Evolutionary conservation across 2,329 filamentous ascomycete genomes (phyloP).

Genomic region (Trichoderma sp.): DNA sequence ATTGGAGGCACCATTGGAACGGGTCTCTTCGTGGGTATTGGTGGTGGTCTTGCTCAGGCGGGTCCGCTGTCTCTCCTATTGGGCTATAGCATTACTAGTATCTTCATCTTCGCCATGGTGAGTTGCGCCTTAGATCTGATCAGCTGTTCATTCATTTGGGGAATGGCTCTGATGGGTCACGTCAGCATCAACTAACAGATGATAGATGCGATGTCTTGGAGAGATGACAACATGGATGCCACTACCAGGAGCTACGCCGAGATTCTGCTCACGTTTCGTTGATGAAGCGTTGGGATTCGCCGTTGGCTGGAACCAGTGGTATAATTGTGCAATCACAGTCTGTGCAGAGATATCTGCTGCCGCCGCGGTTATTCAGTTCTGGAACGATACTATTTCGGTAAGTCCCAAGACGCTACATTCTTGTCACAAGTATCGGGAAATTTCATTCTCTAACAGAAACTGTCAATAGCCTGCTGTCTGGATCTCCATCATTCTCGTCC

Average conservation of each 20-base stretch:
- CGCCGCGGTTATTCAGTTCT: conserved; percentile 48
- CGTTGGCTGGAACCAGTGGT: conserved; percentile 55
- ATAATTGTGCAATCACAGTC: conserved; percentile 48
- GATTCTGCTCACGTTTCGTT: conserved; percentile 56
- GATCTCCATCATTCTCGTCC: conserved; percentile 49
- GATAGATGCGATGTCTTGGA: conserved; percentile 49
- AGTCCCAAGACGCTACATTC: background rate
- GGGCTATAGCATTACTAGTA: conserved; percentile 49
- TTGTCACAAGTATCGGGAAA: background rate
- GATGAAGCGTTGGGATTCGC: conserved; percentile 58
- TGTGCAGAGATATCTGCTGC: conserved; percentile 49
- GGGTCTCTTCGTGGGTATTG: conserved; percentile 50
- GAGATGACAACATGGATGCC: conserved; percentile 62
- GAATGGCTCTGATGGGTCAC: background rate
- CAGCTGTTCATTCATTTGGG: background rate
- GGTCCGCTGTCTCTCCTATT: conserved; percentile 48
- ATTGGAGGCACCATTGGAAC: conserved; percentile 51
- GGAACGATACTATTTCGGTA: conserved; percentile 40
- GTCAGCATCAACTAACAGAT: background rate
- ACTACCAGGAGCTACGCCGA: conserved; percentile 56
- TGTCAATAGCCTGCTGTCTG: conserved; percentile 47
- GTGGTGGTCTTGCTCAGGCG: conserved; percentile 44
- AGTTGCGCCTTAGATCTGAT: background rate
- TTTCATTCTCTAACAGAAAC: background rate
- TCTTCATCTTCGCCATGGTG: conserved; percentile 47